phyloP scores from a whole-genome alignment of 495 filamentous ascomycete species.

The Penicillium tannophilum region DNA sequence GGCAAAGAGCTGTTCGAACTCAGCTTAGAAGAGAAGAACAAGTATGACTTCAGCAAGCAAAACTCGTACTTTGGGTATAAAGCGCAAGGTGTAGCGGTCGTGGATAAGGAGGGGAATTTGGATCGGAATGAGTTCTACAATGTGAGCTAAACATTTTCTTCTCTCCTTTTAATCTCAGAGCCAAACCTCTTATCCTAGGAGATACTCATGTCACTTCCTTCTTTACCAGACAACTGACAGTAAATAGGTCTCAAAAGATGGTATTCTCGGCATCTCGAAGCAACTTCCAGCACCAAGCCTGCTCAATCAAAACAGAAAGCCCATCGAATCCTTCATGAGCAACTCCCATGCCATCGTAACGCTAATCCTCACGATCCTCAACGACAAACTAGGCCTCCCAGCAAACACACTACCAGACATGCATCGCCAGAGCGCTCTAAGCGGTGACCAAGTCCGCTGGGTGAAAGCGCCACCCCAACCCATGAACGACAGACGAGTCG shows the following conservation, averaged over 20 bases:
- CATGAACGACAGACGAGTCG: conserved; percentile 38
- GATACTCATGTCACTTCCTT: too few relatives aligned
- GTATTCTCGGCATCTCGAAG: conserved; percentile 49
- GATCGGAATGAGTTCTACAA: conserved; percentile 68
- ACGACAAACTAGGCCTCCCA: conserved; percentile 51
- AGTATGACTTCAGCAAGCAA: conserved; percentile 49
- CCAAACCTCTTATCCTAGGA: neutral
- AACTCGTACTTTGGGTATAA: conserved; percentile 59
- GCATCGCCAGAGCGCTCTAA: conserved; percentile 50
- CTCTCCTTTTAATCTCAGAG: neutral
- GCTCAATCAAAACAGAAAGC: conserved; percentile 36
- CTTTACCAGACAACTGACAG: neutral
- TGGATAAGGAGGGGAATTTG: conserved; percentile 55
- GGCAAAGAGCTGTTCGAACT: conserved; percentile 51
- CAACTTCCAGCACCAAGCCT: conserved; percentile 50
- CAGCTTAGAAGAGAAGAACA: conserved; percentile 53
- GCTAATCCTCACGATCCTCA: conserved; percentile 52
- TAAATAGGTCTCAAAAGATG: conserved; percentile 51
- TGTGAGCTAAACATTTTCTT: conserved; percentile 32
- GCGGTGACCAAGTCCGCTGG: conserved; percentile 63
- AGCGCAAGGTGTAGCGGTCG: conserved; percentile 47
- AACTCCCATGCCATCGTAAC: conserved; percentile 52
- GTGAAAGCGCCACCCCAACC: conserved; percentile 51
- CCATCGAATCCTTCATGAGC: conserved; percentile 50
- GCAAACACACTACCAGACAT: conserved; percentile 46